Conservation (phyloP, 257 asterid genomes). For the Ballota nigra region DNA sequence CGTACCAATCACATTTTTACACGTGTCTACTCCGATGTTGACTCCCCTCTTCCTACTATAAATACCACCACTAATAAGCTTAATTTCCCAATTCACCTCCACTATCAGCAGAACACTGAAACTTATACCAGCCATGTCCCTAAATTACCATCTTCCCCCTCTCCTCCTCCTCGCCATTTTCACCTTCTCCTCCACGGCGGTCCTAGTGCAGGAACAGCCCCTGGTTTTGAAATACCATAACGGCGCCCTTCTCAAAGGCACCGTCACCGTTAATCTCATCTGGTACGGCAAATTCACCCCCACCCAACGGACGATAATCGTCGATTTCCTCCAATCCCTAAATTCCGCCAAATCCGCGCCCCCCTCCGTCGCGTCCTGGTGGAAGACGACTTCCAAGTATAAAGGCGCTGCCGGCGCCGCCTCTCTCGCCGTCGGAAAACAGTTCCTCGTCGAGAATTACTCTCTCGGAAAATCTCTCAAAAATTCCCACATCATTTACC, state of each 20-base stretch:
- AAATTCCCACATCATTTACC: slow-evolving; percentile 38
- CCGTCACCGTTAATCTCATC: slow-evolving; percentile 50
- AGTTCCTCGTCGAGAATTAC: slow-evolving; percentile 47
- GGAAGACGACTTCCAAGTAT: slow-evolving; percentile 62
- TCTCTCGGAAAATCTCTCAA: slow-evolving; percentile 58
- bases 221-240: slow-evolving; percentile 53
- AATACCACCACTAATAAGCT: slow-evolving; percentile 2
- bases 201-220: slow-evolving; percentile 52
- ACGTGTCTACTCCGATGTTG: slow-evolving; percentile 29
- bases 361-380: slow-evolving; percentile 64
- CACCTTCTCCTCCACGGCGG: slow-evolving; percentile 40
- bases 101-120: neutral
- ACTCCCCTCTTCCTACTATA: slow-evolving; percentile 23
- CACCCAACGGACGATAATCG: slow-evolving; percentile 49
- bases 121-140: slow-evolving; percentile 23
- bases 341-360: slow-evolving; percentile 20
- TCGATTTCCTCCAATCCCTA: slow-evolving; percentile 58
- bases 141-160: slow-evolving; percentile 26
- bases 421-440: slow-evolving; percentile 43
- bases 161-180: slow-evolving; percentile 23
- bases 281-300: slow-evolving; percentile 73
- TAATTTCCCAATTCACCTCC: neutral
- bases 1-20: slow-evolving; percentile 9
- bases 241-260: slow-evolving; percentile 55
- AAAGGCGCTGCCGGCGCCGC: slow-evolving; percentile 49